phyloP scores from a whole-genome alignment of 192 early-diverging fungal species.

The Dissophora globulifera region DNA sequence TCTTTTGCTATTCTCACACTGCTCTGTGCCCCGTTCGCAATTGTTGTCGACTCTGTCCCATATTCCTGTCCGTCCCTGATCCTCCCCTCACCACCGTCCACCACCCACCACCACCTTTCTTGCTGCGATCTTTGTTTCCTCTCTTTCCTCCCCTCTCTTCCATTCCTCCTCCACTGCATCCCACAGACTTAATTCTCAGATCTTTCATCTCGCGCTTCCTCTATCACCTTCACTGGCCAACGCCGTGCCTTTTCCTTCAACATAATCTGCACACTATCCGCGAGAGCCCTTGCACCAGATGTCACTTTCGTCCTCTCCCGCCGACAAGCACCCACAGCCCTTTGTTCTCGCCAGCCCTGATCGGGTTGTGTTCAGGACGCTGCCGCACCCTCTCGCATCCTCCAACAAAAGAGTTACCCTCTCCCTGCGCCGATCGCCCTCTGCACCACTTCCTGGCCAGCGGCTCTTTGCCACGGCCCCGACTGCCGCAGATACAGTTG shows the following conservation, averaged over 20 bases:
- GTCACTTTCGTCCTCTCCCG: constrained; percentile 31
- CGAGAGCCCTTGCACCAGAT: constrained; percentile 5
- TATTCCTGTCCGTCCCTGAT: no score
- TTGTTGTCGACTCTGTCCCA: no score
- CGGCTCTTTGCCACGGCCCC: not conserved
- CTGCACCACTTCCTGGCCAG: constrained; percentile 7
- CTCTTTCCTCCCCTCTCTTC: no score
- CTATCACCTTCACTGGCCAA: constrained; percentile 1
- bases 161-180: not conserved
- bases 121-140: no score
- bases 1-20: no score
- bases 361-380: constrained; percentile 45
- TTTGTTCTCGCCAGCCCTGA: constrained; percentile 42
- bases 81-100: no score
- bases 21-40: no score
- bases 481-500: not conserved
- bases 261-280: constrained; percentile 1
- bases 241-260: not conserved
- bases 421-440: constrained; percentile 23
- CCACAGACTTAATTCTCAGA: no score
- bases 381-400: constrained; percentile 42
- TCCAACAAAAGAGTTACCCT: constrained; percentile 51
- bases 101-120: no score
- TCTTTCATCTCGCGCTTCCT: no score
- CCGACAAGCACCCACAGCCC: constrained; percentile 24